Percentiles rank a stretch among this genome's conserved stretches.
These are phyloP conservation scores for Linnemannia hyalina DNA, from an alignment of 192 early-diverging fungal species.

Conservation along the genomic window DNA sequence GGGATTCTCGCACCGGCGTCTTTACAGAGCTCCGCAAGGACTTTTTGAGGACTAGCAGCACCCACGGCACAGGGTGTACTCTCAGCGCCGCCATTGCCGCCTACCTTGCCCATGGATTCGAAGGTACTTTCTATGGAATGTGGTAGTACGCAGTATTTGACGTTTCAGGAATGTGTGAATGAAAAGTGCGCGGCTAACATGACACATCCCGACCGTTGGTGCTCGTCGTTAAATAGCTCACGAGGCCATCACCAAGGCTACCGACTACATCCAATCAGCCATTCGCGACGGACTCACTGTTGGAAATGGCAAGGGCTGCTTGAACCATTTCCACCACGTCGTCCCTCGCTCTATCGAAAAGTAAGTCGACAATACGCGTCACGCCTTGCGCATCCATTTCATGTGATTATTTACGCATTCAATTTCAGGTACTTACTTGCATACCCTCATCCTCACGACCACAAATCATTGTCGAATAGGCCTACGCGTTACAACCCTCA, in stretches of 20 bases:
- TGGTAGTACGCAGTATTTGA: neutral
- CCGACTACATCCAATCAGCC: conserved; percentile 75
- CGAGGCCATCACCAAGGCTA: conserved; percentile 67
- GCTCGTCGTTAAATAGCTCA: conserved; percentile 47
- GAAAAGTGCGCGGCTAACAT: neutral
- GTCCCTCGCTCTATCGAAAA: conserved; percentile 58
- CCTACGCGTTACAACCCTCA: conserved; percentile 61
- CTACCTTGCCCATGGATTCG: conserved; percentile 68
- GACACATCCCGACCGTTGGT: neutral
- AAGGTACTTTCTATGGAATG: conserved; percentile 35
- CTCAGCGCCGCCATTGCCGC: conserved; percentile 86
- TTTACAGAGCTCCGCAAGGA: conserved; percentile 66
- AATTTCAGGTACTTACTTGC: neutral
- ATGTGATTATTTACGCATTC: neutral
- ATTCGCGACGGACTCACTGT: conserved; percentile 71
- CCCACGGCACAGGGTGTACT: conserved; percentile 93
- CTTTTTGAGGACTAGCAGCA: conserved; percentile 76
- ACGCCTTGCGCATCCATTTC: neutral
- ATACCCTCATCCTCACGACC: neutral
- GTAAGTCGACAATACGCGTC: conserved; percentile 29
- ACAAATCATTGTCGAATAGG: conserved; percentile 17
- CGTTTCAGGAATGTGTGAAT: neutral
- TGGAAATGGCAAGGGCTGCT: conserved; percentile 78
- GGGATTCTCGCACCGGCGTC: conserved; percentile 49
- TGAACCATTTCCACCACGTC: conserved; percentile 79